Percentiles rank a stretch among this genome's conserved stretches.
Evolutionary conservation across 75 land plant species (phyloP).

Genomic region (Gnetum montanum): DNA sequence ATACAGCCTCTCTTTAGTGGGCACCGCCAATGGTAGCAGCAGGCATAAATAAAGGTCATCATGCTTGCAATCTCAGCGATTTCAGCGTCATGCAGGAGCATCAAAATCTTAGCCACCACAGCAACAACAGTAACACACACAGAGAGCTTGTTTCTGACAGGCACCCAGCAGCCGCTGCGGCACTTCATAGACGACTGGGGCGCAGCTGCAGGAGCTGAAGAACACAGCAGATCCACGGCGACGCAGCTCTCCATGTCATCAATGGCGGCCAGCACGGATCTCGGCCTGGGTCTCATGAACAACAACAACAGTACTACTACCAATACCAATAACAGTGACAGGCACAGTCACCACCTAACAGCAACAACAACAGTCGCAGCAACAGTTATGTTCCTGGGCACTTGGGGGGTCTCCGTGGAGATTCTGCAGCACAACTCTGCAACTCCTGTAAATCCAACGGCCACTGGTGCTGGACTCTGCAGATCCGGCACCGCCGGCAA

Average conservation of each 20-base stretch:
- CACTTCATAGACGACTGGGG: conserved; percentile 68
- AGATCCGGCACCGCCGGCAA: conserved; percentile 15
- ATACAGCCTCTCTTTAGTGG: neutral
- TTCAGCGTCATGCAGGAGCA: no score
- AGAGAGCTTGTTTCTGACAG: conserved; percentile 8
- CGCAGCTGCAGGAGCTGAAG: neutral
- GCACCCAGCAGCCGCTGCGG: conserved; percentile 33
- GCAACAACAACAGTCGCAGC: no score
- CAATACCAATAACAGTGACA: conserved; percentile 5
- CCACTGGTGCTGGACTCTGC: no score
- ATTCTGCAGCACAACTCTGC: conserved; percentile 44
- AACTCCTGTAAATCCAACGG: no score
- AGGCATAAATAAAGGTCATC: no score
- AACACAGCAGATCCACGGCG: conserved; percentile 7
- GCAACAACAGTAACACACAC: conserved; percentile 16
- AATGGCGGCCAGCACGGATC: conserved; percentile 24
- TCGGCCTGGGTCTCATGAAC: conserved; percentile 1
- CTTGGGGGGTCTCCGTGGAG: conserved; percentile 65
- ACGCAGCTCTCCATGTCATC: conserved; percentile 42
- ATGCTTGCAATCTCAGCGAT: no score
- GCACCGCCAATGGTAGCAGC: neutral
- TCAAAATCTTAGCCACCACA: conserved; percentile 25
- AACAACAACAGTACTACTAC: neutral
- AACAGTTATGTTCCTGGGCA: conserved; percentile 14
- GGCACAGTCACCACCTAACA: neutral